phyloP scores from a whole-genome alignment of 1,284 basidiomycete genomes.

The Moesziomyces parantarcticus region DNA sequence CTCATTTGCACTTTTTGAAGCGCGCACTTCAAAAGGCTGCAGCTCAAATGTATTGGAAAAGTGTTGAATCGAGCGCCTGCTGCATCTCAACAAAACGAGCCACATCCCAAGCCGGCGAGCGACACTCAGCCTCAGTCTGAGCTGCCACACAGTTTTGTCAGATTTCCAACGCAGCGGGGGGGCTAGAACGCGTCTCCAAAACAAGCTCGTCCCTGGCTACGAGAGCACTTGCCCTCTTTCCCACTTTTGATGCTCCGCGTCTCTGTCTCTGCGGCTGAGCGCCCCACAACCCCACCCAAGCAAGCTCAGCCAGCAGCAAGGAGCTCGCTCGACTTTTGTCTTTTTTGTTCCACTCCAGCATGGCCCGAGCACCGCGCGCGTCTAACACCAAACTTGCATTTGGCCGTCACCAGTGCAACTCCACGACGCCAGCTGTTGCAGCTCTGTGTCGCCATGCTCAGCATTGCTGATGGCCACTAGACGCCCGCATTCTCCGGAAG shows the following conservation, averaged over 20 bases:
- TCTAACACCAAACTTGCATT: neutral
- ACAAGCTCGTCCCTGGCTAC: neutral
- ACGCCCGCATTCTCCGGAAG: neutral
- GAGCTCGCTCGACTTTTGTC: too few relatives aligned
- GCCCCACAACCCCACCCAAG: too few relatives aligned
- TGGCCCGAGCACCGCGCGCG: neutral
- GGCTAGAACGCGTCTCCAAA: neutral
- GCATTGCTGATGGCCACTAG: neutral
- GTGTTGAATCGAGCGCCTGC: neutral
- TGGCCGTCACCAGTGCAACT: neutral
- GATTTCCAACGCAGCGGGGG: neutral
- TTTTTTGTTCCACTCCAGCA: neutral
- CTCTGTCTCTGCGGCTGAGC: too few relatives aligned
- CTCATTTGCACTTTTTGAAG: neutral
- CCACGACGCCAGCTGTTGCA: too few relatives aligned
- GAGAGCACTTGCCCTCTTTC: too few relatives aligned
- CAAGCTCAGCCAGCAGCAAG: too few relatives aligned
- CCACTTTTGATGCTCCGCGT: too few relatives aligned
- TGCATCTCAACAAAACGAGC: slow-evolving; percentile 1
- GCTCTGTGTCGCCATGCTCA: too few relatives aligned
- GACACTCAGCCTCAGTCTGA: neutral
- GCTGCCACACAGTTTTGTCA: neutral
- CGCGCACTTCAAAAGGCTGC: neutral
- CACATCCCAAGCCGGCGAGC: neutral
- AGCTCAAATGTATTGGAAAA: neutral